Conservation (phyloP, 176 grass and related monocot species). For the Urochloa ruziziensis region DNA sequence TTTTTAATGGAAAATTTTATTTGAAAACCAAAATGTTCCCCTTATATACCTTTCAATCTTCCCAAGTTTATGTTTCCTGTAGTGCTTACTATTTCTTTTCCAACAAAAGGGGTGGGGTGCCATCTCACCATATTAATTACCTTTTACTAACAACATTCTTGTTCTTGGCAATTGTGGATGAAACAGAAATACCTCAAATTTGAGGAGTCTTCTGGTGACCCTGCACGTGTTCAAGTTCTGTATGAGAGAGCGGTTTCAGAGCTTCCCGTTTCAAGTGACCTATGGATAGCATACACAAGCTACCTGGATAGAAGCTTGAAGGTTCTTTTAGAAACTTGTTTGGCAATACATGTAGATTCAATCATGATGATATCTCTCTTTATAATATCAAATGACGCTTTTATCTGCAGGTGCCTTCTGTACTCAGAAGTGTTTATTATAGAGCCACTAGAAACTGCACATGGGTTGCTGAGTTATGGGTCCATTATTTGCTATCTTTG, state of each 20-base stretch:
- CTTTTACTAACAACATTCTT: neutral
- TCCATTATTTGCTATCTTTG: conserved; percentile 73
- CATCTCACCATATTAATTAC: neutral
- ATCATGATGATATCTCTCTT: conserved; percentile 6
- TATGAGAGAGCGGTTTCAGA: conserved; percentile 84
- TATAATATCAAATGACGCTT: conserved; percentile 6
- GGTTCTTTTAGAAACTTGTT: conserved; percentile 42
- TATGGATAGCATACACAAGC: conserved; percentile 80
- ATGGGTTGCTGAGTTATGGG: conserved; percentile 92
- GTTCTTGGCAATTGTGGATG: conserved; percentile 20
- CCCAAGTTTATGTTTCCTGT: neutral
- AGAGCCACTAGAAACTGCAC: conserved; percentile 94
- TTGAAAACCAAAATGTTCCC: neutral
- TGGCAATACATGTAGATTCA: conserved; percentile 9
- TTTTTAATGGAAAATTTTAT: neutral
- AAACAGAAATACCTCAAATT: conserved; percentile 95
- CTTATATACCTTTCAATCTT: neutral
- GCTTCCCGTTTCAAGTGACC: conserved; percentile 76
- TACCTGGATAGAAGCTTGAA: conserved; percentile 84
- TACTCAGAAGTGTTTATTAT: conserved; percentile 73
- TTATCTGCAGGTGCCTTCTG: conserved; percentile 66
- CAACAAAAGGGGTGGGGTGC: neutral
- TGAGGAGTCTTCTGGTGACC: conserved; percentile 76
- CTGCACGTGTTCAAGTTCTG: conserved; percentile 84
- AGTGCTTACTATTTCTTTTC: neutral